A percentile compares a stretch with the other conserved stretches of the same genome.
These are phyloP conservation scores for Phytophthora fragariaefolia DNA, from an alignment of 352 stramenopile genomes.

Conservation along the genomic window DNA sequence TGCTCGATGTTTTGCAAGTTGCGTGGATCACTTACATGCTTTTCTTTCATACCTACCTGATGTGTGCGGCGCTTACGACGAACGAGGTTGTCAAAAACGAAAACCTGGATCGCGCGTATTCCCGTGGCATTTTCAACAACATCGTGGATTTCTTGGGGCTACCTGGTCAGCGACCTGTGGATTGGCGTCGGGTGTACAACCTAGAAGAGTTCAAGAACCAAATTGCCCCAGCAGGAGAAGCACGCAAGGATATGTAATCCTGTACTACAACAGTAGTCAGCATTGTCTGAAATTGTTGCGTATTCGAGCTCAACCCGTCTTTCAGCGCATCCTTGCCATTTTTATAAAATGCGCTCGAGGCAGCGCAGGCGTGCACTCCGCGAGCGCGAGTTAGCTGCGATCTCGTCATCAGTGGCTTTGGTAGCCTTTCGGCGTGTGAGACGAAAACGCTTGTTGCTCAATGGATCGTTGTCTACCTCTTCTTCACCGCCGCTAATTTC, in stretches of 20 bases:
- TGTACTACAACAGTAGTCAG: not conserved
- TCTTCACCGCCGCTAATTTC: conserved; percentile 36
- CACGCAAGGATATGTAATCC: conserved; percentile 30
- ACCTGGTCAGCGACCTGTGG: conserved; percentile 37
- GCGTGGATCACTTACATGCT: conserved; percentile 81
- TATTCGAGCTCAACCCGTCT: too few relatives aligned
- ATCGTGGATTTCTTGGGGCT: conserved; percentile 68
- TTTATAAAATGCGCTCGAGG: conserved; percentile 65
- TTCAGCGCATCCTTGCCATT: not conserved
- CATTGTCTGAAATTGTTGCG: too few relatives aligned
- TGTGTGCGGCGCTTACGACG: conserved; percentile 67
- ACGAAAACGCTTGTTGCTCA: conserved; percentile 55
- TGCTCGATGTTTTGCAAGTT: conserved; percentile 64
- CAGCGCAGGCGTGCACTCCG: conserved; percentile 78
- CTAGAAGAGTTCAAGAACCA: conserved; percentile 58
- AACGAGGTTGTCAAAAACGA: conserved; percentile 84
- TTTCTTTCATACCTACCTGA: conserved; percentile 69
- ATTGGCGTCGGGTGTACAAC: conserved; percentile 66
- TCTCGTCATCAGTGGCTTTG: conserved; percentile 71
- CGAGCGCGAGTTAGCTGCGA: conserved; percentile 66
- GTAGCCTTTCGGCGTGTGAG: conserved; percentile 70
- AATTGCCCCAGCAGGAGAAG: conserved; percentile 13
- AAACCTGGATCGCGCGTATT: conserved; percentile 62
- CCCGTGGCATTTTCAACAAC: conserved; percentile 62
- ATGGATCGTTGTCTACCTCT: conserved; percentile 24